Evolutionary conservation across 257 asterid species (phyloP).

Genomic region (Petunia secreta): DNA sequence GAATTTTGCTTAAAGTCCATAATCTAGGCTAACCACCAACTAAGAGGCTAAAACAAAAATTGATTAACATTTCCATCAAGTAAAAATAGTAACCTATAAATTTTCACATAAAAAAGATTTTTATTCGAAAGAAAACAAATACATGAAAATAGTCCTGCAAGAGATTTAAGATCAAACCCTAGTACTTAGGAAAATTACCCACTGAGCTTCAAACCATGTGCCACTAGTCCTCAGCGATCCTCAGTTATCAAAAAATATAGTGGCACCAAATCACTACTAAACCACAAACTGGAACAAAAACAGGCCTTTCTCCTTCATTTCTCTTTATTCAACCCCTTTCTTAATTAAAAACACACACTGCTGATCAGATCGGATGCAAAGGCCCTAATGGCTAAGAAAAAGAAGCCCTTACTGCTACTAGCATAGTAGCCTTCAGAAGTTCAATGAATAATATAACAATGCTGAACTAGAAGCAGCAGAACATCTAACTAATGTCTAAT

Average conservation of each 20-base stretch:
- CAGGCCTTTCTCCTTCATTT: not conserved
- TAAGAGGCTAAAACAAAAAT: not conserved
- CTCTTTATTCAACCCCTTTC: not conserved
- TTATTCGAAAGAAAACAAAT: not conserved
- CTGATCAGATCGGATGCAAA: no score
- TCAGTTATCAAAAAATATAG: not conserved
- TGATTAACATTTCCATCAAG: not conserved
- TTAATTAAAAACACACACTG: not conserved
- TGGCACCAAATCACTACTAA: not conserved
- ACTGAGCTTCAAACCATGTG: no score
- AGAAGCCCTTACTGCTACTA: no score
- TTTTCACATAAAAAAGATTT: not conserved
- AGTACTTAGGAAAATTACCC: not conserved
- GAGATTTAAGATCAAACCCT: not conserved
- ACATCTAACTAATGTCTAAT: not conserved
- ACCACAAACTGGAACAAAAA: not conserved
- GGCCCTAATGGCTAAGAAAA: no score
- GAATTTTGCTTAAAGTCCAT: not conserved
- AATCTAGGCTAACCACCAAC: slow-evolving; percentile 1
- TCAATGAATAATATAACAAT: no score
- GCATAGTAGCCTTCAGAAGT: no score
- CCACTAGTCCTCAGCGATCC: no score
- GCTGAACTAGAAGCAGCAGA: no score
- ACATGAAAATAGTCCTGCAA: not conserved
- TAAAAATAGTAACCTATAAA: not conserved